phyloP scores from a whole-genome alignment of 768 basidiomycete species.

The Amanita pseudoporphyria region DNA sequence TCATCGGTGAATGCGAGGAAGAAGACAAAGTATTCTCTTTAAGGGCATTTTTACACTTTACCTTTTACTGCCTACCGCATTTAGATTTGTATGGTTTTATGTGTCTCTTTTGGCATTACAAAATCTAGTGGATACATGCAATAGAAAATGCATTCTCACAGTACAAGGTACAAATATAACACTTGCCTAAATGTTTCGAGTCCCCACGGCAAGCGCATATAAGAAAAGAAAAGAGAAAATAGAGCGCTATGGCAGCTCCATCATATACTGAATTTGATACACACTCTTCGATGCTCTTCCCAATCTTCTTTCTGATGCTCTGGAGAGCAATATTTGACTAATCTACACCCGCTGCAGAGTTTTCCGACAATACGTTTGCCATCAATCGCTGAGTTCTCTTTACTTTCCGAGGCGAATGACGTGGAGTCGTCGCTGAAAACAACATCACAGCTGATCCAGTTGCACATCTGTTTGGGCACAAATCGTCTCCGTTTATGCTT shows the following conservation, averaged over 20 bases:
- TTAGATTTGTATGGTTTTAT: no score
- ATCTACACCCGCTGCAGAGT: conserved; percentile 67
- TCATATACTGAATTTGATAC: conserved; percentile 18
- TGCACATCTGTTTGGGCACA: conserved; percentile 61
- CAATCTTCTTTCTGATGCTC: conserved; percentile 72
- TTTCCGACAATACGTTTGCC: conserved; percentile 34
- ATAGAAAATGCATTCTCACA: neutral
- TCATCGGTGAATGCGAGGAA: conserved; percentile 15
- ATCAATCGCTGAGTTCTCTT: conserved; percentile 22
- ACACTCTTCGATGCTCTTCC: conserved; percentile 70
- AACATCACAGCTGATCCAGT: conserved; percentile 70
- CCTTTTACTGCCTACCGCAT: no score
- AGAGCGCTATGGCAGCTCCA: neutral
- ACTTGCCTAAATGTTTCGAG: neutral
- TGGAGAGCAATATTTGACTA: conserved; percentile 69
- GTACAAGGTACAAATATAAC: conserved; percentile 4
- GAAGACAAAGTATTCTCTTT: neutral
- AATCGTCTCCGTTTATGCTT: conserved; percentile 42
- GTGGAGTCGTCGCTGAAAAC: conserved; percentile 41
- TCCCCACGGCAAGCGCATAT: neutral
- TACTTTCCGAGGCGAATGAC: conserved; percentile 32
- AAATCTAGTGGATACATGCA: conserved; percentile 5
- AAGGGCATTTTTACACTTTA: no score
- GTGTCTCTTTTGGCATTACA: no score
- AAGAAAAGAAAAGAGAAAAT: neutral